A percentile compares a stretch with the other conserved stretches of the same genome.
phyloP scores from a whole-genome alignment of 805 yeast genomes.

The Pichia insulana region DNA sequence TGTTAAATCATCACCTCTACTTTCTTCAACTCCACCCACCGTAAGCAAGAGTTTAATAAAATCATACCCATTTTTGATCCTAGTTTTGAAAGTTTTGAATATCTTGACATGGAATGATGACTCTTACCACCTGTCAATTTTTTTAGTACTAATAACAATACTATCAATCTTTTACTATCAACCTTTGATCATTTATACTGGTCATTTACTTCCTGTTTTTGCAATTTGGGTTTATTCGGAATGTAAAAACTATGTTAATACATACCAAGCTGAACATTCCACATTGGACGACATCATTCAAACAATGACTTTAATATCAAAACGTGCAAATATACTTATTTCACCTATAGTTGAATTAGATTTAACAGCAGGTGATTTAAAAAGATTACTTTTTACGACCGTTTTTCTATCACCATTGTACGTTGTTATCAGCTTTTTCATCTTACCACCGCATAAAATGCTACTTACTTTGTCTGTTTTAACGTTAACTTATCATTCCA shows the following conservation, averaged over 20 bases:
- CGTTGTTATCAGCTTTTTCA: slow-evolving; percentile 54
- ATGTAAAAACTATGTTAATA: slow-evolving; percentile 46
- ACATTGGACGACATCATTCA: slow-evolving; percentile 82
- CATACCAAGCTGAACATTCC: slow-evolving; percentile 56
- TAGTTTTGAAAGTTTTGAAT: slow-evolving; percentile 60
- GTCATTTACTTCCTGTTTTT: slow-evolving; percentile 66
- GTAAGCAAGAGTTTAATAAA: slow-evolving; percentile 75
- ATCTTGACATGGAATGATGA: slow-evolving; percentile 88
- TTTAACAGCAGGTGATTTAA: slow-evolving; percentile 71
- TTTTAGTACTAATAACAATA: slow-evolving; percentile 40
- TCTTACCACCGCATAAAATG: slow-evolving; percentile 63
- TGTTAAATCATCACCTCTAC: slow-evolving; percentile 67
- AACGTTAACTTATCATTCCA: slow-evolving; percentile 75
- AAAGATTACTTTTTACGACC: slow-evolving; percentile 74
- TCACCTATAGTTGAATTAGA: slow-evolving; percentile 71
- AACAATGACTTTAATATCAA: slow-evolving; percentile 62
- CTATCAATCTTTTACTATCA: slow-evolving; percentile 71
- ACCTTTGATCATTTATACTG: slow-evolving; percentile 65
- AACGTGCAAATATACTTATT: slow-evolving; percentile 67
- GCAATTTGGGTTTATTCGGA: slow-evolving; percentile 51
- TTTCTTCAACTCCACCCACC: slow-evolving; percentile 84
- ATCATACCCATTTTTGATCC: slow-evolving; percentile 77
- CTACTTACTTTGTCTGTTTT: slow-evolving; percentile 51
- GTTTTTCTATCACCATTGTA: slow-evolving; percentile 81
- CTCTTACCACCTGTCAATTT: slow-evolving; percentile 56